Conservation (phyloP, 495 filamentous ascomycete species). For the Margaritispora aquatica region DNA sequence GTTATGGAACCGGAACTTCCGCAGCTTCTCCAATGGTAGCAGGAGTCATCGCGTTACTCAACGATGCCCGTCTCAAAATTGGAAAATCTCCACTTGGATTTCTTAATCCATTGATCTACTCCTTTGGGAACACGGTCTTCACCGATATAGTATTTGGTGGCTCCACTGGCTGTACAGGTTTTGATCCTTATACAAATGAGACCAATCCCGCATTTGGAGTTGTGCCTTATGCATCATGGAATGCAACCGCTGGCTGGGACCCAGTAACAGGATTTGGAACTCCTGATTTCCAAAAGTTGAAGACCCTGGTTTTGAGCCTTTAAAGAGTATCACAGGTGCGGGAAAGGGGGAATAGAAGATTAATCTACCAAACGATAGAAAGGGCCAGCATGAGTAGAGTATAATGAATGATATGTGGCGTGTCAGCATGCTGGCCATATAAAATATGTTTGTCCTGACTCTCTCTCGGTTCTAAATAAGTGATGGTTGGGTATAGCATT, state of each 20-base stretch:
- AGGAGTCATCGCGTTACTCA: constrained; percentile 37
- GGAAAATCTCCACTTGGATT: constrained; percentile 47
- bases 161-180: constrained; percentile 35
- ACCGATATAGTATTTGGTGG: constrained; percentile 42
- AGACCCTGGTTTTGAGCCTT: constrained; percentile 6
- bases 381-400: too few relatives aligned
- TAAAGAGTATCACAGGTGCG: background rate
- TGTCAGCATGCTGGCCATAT: too few relatives aligned
- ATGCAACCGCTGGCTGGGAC: constrained; percentile 25
- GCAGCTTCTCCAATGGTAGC: constrained; percentile 33
- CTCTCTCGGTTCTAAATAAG: too few relatives aligned
- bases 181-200: background rate
- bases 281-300: constrained; percentile 45
- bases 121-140: constrained; percentile 32
- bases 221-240: constrained; percentile 19
- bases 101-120: constrained; percentile 45
- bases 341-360: too few relatives aligned
- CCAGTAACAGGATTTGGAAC: constrained; percentile 47
- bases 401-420: too few relatives aligned
- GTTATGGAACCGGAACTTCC: constrained; percentile 30
- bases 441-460: too few relatives aligned
- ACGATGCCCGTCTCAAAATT: constrained; percentile 37
- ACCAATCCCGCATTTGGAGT: background rate
- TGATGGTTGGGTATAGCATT: too few relatives aligned
- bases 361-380: too few relatives aligned